Conservation (phyloP, 2,329 filamentous ascomycete genomes). For the Byssoonygena ceratinophila region DNA sequence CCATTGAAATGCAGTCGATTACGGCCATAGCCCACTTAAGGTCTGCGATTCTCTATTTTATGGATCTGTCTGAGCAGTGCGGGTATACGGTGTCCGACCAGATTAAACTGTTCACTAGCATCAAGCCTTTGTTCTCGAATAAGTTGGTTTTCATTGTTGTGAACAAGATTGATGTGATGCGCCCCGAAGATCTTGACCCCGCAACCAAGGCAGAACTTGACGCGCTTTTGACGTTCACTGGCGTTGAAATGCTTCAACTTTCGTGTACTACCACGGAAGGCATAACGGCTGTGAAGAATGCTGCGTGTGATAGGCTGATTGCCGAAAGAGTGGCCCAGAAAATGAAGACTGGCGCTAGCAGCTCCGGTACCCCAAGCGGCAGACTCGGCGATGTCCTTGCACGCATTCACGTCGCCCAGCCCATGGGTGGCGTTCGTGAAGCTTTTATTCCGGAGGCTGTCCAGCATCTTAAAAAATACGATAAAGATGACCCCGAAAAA, state of each 20-base stretch:
- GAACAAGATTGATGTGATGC: constrained; percentile 94
- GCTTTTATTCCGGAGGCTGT: constrained; percentile 79
- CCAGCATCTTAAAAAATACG: constrained; percentile 74
- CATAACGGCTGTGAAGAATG: constrained; percentile 89
- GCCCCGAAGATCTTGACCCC: constrained; percentile 73
- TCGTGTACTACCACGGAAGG: constrained; percentile 94
- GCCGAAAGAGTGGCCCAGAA: constrained; percentile 92
- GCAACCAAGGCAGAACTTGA: constrained; percentile 70
- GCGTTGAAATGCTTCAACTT: constrained; percentile 84
- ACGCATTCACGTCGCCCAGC: constrained; percentile 93
- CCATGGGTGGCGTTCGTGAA: constrained; percentile 70
- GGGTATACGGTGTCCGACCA: constrained; percentile 89
- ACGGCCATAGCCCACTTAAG: constrained; percentile 94
- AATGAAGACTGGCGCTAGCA: constrained; percentile 77
- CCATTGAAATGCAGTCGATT: constrained; percentile 98
- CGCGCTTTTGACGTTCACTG: constrained; percentile 68
- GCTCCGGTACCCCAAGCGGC: constrained; percentile 63
- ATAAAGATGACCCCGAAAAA: constrained; percentile 76
- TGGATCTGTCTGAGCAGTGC: constrained; percentile 94
- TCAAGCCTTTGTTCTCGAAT: constrained; percentile 93
- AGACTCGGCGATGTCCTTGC: constrained; percentile 83
- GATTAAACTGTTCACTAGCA: constrained; percentile 89
- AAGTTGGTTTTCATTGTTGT: constrained; percentile 94
- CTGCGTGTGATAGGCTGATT: constrained; percentile 82
- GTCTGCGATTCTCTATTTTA: constrained; percentile 93